phyloP scores from a whole-genome alignment of 495 filamentous ascomycete genomes.

The Penicillium pancosmium region DNA sequence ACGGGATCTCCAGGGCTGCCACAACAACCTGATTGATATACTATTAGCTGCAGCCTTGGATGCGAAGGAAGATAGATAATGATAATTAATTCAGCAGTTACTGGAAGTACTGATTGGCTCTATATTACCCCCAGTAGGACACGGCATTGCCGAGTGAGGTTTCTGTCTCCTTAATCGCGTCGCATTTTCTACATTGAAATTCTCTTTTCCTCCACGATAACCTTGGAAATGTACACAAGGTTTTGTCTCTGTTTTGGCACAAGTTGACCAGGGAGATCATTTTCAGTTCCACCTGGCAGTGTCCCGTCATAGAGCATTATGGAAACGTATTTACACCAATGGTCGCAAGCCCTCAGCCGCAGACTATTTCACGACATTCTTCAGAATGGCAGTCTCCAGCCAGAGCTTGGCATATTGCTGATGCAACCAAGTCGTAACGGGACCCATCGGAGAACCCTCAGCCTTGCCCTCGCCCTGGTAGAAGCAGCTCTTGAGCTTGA shows the following conservation, averaged over 20 bases:
- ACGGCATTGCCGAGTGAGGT: no score
- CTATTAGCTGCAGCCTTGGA: no score
- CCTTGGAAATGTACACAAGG: no score
- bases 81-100: no score
- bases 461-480: constrained; percentile 57
- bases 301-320: not conserved
- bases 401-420: constrained; percentile 64
- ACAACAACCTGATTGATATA: no score
- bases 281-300: no score
- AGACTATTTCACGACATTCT: constrained; percentile 23
- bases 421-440: constrained; percentile 60
- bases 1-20: not conserved
- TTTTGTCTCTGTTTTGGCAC: not conserved
- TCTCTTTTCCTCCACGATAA: no score
- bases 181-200: no score
- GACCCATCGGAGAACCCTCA: constrained; percentile 53
- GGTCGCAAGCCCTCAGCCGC: not conserved
- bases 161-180: no score
- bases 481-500: constrained; percentile 69
- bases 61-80: no score
- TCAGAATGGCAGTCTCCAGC: constrained; percentile 58
- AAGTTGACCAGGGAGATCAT: not conserved
- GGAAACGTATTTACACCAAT: not conserved
- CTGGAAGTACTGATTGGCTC: no score
- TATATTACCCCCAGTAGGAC: no score